Evolutionary conservation across 257 asterid genomes (phyloP).

Genomic region (Cruciata laevipes): DNA sequence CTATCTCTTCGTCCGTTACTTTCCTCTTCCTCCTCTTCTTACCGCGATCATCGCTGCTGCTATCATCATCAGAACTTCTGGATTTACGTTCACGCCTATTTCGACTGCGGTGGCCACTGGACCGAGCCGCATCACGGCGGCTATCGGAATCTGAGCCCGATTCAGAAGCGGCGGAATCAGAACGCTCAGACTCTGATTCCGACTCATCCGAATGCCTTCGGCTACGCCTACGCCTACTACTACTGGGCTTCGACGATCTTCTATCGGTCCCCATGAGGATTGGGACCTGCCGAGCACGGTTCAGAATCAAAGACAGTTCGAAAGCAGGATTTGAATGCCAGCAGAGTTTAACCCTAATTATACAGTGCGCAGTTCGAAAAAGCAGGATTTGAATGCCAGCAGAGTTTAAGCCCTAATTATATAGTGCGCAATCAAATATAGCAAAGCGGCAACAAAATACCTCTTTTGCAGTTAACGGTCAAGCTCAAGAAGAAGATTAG

Average conservation of each 20-base stretch:
- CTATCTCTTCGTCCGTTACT: slow-evolving; percentile 56
- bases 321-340: too few relatives aligned
- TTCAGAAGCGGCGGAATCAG: slow-evolving; percentile 21
- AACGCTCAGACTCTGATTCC: not conserved
- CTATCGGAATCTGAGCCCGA: slow-evolving; percentile 20
- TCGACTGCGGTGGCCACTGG: slow-evolving; percentile 14
- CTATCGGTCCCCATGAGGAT: not conserved
- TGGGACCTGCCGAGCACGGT: not conserved
- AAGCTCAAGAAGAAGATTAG: not conserved
- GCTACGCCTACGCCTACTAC: slow-evolving; percentile 1
- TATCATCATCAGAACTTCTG: slow-evolving; percentile 21
- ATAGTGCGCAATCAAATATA: not conserved
- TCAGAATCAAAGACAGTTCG: too few relatives aligned
- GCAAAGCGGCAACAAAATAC: not conserved
- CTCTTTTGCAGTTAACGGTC: not conserved
- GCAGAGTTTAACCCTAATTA: too few relatives aligned
- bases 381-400: too few relatives aligned
- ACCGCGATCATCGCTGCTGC: slow-evolving; percentile 14
- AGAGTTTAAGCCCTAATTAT: not conserved
- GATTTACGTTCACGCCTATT: slow-evolving; percentile 13
- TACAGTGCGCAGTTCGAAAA: too few relatives aligned
- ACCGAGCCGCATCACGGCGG: not conserved
- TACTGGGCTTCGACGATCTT: not conserved
- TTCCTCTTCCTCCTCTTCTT: slow-evolving; percentile 33
- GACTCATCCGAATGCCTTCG: not conserved